Percentiles rank a stretch among this genome's conserved stretches.
phyloP scores from a whole-genome alignment of 108 stramenopile species.

The Pseudonitzschia delicatissima region DNA sequence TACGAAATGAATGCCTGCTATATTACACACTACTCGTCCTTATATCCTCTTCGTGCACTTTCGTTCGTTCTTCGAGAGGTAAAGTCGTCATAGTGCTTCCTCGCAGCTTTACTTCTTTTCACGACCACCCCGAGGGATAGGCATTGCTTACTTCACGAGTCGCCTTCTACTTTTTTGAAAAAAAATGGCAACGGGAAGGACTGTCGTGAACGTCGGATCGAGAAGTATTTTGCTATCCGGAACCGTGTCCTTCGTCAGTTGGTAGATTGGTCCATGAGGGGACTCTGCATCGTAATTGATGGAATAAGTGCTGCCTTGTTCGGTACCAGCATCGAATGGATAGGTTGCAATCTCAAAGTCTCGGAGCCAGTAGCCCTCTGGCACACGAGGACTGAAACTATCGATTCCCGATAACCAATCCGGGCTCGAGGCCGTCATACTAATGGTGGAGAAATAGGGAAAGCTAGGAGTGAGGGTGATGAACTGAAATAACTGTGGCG shows the following conservation, averaged over 20 bases:
- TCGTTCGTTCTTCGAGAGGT: no score
- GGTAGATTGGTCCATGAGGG: slow-evolving; percentile 14
- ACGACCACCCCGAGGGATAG: no score
- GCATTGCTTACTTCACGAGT: no score
- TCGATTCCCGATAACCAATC: slow-evolving; percentile 32
- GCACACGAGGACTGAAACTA: no score
- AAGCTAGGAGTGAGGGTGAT: neutral
- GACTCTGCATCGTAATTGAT: neutral
- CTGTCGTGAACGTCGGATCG: neutral
- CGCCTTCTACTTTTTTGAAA: no score
- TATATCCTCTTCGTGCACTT: no score
- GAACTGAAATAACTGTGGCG: neutral
- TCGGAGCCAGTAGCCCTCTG: no score
- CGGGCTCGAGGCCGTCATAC: slow-evolving; percentile 22
- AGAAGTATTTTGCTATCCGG: neutral
- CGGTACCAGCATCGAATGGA: slow-evolving; percentile 31
- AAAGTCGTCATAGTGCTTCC: no score
- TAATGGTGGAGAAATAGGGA: slow-evolving; percentile 16
- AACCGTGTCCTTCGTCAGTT: slow-evolving; percentile 9
- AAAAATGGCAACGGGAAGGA: slow-evolving; percentile 2
- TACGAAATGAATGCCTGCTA: no score
- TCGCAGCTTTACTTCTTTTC: no score
- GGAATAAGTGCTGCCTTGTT: slow-evolving; percentile 12
- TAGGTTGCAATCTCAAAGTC: slow-evolving; percentile 27
- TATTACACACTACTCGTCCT: no score